Evolutionary conservation across 805 yeast genomes (phyloP).

Genomic region (Ogataea trehalophila): DNA sequence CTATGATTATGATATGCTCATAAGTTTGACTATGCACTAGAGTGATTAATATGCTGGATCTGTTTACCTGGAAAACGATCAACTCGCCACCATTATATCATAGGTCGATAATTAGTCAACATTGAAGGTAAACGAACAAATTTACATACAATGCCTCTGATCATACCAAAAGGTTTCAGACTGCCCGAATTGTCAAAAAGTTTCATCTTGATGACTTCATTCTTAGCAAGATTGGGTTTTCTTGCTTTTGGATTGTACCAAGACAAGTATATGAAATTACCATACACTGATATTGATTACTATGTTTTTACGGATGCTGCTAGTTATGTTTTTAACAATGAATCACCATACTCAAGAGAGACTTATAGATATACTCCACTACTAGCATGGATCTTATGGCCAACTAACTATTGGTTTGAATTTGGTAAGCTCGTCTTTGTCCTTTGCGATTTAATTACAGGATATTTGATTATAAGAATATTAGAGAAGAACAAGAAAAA

Average conservation of each 20-base stretch:
- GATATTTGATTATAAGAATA: conserved; percentile 48
- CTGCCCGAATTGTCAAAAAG: conserved; percentile 9
- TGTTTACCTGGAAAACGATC: too few relatives aligned
- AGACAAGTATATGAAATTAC: conserved; percentile 71
- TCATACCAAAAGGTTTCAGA: not conserved
- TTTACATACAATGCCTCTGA: conserved; percentile 7
- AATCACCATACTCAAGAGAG: conserved; percentile 76
- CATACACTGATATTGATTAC: conserved; percentile 93
- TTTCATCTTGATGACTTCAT: conserved; percentile 15
- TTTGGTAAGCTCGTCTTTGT: conserved; percentile 82
- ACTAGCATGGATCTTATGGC: conserved; percentile 75
- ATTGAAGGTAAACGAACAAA: not conserved
- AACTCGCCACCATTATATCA: too few relatives aligned
- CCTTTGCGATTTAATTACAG: conserved; percentile 76
- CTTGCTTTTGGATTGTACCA: conserved; percentile 81
- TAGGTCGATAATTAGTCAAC: not conserved
- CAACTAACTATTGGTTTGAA: conserved; percentile 55
- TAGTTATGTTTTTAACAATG: conserved; percentile 47
- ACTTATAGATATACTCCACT: conserved; percentile 94
- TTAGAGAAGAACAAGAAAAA: conserved; percentile 22
- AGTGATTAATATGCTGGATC: too few relatives aligned
- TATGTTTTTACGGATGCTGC: conserved; percentile 93
- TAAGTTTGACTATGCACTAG: too few relatives aligned
- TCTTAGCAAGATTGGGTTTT: conserved; percentile 51
- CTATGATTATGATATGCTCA: too few relatives aligned